Conservation (phyloP, 1,284 basidiomycete genomes). For the Apiotrichum akiyoshidainum region DNA sequence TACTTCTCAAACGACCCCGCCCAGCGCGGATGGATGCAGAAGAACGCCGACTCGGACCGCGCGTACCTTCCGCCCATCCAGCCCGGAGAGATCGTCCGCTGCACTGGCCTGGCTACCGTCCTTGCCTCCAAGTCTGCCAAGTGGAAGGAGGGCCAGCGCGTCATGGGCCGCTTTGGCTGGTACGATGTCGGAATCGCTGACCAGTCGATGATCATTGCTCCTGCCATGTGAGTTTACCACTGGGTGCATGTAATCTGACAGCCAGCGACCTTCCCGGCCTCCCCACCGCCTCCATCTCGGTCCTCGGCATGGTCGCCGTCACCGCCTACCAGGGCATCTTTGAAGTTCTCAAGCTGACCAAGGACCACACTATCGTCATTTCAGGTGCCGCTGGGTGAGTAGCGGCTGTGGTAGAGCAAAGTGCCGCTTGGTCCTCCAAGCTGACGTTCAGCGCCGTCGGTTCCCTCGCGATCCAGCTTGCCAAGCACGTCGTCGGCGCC, state of each 20-base stretch:
- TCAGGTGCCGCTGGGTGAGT: constrained; percentile 30
- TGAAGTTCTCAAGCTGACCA: constrained; percentile 44
- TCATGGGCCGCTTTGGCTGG: constrained; percentile 30
- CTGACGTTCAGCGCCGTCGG: constrained; percentile 34
- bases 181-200: constrained; percentile 32
- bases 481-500: constrained; percentile 51
- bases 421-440: no score
- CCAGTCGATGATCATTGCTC: constrained; percentile 10
- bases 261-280: constrained; percentile 16
- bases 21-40: constrained; percentile 34
- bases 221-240: constrained; percentile 2
- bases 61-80: constrained; percentile 24
- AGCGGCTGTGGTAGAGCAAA: no score
- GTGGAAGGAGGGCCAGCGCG: constrained; percentile 30
- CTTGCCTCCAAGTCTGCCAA: constrained; percentile 26
- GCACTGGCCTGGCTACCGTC: constrained; percentile 27
- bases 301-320: constrained; percentile 34
- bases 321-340: constrained; percentile 47
- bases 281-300: constrained; percentile 28
- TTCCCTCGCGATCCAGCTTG: constrained; percentile 40
- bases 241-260: no score
- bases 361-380: constrained; percentile 44
- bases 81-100: constrained; percentile 30
- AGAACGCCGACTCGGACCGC: constrained; percentile 15
- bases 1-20: constrained; percentile 42